phyloP scores from a whole-genome alignment of 305 asterid species.

The Solanum hybrid region DNA sequence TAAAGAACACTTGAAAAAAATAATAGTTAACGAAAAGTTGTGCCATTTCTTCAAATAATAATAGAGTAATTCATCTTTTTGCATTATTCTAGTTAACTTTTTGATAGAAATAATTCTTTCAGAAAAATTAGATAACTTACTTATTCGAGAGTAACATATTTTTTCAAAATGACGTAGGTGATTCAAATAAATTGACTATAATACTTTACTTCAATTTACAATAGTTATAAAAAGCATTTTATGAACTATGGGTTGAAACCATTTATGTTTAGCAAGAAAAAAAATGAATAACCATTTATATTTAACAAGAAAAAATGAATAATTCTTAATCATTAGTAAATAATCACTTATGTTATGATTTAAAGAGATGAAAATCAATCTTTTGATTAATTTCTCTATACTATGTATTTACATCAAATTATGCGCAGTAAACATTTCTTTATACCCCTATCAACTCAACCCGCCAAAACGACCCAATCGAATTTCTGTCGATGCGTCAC shows the following conservation, averaged over 20 bases:
- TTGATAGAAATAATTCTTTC: background rate
- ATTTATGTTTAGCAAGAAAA: background rate
- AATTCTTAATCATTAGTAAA: no score
- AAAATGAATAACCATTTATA: background rate
- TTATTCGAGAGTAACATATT: background rate
- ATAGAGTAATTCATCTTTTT: background rate
- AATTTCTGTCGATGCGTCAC: conserved; percentile 18
- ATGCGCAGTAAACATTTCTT: background rate
- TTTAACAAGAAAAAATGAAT: background rate
- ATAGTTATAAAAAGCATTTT: background rate
- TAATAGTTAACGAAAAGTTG: background rate
- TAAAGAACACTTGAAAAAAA: background rate
- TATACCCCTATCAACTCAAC: background rate
- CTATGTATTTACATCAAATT: background rate
- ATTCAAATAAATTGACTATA: background rate
- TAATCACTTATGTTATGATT: no score
- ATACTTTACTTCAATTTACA: background rate
- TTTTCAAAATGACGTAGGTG: background rate
- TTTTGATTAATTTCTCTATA: background rate
- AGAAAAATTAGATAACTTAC: background rate
- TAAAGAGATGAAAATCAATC: background rate
- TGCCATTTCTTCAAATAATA: background rate
- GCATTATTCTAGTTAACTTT: background rate
- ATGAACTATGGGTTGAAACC: background rate
- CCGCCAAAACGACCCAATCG: background rate